Base-by-base conservation (phyloP, 306 rosid species). In the Fragaria iinumae region DNA sequence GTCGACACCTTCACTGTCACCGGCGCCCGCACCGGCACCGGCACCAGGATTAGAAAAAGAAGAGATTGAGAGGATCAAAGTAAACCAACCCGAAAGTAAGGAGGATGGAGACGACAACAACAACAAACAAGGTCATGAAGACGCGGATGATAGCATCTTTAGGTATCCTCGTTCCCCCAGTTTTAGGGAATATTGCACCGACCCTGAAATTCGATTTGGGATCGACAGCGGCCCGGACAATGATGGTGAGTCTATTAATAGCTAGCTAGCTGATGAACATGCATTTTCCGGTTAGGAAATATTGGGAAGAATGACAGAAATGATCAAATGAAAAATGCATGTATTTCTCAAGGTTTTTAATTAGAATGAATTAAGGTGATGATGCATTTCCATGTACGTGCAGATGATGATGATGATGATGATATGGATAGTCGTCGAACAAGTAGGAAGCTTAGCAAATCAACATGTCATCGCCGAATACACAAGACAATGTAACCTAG, bases 181-280 rank as follows among this genome's bases (percentile, higher is more conserved):
- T 79, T 91, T 91, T 75, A 79, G 89, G 50, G 91, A 86, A 16
- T 91, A 91, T 55, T 91, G 89, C 70, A 34, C 44, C 44, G 69
- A 64, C 69, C 9, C 45, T 18, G 69, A 64, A 16, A 14, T 16
- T 60, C 67, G 38, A 25, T 60, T 60, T 60, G 67, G 67, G 38
- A 17, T 23, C 20, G 39, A 63, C n/a, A 32, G 41, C 67, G 1
- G 20, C 67, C 21, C 43, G 43, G 67, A 63, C 67, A 12, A 5
- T 14, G 67, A 27, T 32, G 67, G 36, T 29, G 67, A 63, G 67
- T 27, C 27, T 11, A 18, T 29, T 12, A 10, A 2, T 59, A 59
- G 16, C 36, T 25, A 60, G 66, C 66, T 29, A 21, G 57, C 29
- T 56, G 10, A 21, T 21, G 4, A 56, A 21, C 36, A 23, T 23